These are phyloP conservation scores for Adansonia gregorii DNA, from an alignment of 441 rosid species.

Conservation along the genomic window DNA sequence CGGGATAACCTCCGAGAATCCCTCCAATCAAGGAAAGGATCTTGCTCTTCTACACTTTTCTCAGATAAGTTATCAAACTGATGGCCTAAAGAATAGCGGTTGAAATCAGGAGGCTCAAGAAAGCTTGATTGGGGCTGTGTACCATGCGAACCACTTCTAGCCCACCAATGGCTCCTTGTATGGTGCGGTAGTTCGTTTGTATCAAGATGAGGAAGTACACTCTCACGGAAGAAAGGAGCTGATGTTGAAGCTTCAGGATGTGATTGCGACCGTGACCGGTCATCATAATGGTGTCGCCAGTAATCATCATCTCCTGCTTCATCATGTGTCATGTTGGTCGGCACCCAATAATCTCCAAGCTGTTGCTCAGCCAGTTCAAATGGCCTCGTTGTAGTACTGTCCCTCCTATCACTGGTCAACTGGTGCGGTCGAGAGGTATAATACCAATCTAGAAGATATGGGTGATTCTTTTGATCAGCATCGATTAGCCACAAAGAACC, in stretches of 20 bases:
- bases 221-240: conserved; percentile 64
- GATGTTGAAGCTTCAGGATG: conserved; percentile 76
- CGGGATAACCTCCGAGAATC: conserved; percentile 45
- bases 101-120: conserved; percentile 88
- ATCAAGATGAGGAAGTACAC: conserved; percentile 62
- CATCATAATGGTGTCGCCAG: conserved; percentile 43
- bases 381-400: conserved; percentile 21
- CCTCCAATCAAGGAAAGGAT: conserved; percentile 49
- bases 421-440: conserved; percentile 58
- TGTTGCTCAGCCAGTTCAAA: conserved; percentile 43
- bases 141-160: conserved; percentile 47
- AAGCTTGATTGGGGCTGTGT: conserved; percentile 70
- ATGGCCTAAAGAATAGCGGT: conserved; percentile 39
- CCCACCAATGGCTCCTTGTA: conserved; percentile 82
- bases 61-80: conserved; percentile 52
- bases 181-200: conserved; percentile 34
- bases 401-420: conserved; percentile 29
- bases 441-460: conserved; percentile 88
- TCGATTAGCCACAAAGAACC: conserved; percentile 75
- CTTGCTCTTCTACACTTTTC: conserved; percentile 60
- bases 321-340: conserved; percentile 44
- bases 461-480: conserved; percentile 70
- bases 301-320: conserved; percentile 40
- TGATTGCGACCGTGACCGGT: conserved; percentile 47
- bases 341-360: conserved; percentile 53